Conservation (phyloP, 2,329 filamentous ascomycete species). For the Aspergillus novofumigatus region DNA sequence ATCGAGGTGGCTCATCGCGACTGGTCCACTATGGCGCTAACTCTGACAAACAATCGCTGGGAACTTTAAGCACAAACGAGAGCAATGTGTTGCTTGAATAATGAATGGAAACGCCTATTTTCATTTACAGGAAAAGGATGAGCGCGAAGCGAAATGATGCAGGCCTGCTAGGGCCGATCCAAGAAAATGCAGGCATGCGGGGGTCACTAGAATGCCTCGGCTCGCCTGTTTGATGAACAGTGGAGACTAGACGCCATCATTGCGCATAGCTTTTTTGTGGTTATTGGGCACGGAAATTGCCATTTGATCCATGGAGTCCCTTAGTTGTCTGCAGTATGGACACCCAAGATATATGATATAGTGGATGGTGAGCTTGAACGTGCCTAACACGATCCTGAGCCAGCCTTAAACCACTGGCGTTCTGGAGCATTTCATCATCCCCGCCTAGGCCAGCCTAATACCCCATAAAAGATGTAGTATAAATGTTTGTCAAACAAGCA, state of each 20-base stretch:
- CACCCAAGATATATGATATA: background rate
- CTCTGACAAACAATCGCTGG: background rate
- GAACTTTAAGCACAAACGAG: background rate
- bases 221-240: background rate
- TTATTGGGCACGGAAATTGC: background rate
- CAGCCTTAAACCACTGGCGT: background rate
- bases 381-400: too few species aligned
- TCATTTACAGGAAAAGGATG: background rate
- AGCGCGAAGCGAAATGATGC: background rate
- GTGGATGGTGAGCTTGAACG: too few species aligned
- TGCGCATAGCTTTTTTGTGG: background rate
- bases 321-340: too few species aligned
- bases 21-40: background rate
- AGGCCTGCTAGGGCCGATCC: background rate
- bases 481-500: background rate
- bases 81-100: background rate
- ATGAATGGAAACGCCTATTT: background rate
- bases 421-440: too few species aligned
- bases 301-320: background rate
- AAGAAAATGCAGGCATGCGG: background rate
- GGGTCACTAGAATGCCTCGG: background rate
- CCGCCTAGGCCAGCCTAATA: background rate
- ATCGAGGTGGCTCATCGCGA: slow-evolving; percentile 22
- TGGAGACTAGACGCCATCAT: background rate
- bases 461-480: background rate